Conservation (phyloP, 164 flowering plant genomes). For the Tetracentron sinense region DNA sequence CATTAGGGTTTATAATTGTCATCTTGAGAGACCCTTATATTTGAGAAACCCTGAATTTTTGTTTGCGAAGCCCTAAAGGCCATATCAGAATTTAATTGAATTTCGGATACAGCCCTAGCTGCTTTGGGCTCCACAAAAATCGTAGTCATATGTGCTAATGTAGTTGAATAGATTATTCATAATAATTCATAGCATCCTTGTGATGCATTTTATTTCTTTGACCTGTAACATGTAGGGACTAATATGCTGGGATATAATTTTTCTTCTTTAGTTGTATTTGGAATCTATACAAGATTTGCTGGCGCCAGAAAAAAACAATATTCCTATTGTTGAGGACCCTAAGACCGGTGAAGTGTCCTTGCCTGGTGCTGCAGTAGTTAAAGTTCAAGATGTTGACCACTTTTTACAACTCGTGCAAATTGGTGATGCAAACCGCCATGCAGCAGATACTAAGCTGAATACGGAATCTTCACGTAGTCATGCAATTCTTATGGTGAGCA, state of each 20-base stretch:
- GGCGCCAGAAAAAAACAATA: slow-evolving; percentile 71
- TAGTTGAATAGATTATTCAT: background rate
- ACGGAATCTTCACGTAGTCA: slow-evolving; percentile 95
- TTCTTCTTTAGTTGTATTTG: slow-evolving; percentile 66
- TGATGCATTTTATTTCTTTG: background rate
- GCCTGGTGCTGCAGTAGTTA: slow-evolving; percentile 61
- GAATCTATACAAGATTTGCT: slow-evolving; percentile 87
- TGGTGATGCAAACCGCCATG: slow-evolving; percentile 88
- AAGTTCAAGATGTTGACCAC: slow-evolving; percentile 56
- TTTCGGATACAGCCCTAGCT: no score
- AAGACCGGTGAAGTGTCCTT: slow-evolving; percentile 81
- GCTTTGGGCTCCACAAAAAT: no score
- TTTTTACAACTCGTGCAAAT: slow-evolving; percentile 57
- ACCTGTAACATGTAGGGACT: no score
- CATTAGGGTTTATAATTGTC: no score
- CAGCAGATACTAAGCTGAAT: slow-evolving; percentile 84
- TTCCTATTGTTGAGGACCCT: slow-evolving; percentile 71
- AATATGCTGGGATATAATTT: slow-evolving; percentile 5
- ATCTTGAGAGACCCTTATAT: no score
- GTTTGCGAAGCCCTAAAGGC: no score
- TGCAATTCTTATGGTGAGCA: slow-evolving; percentile 86
- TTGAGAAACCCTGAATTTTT: no score
- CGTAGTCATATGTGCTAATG: no score
- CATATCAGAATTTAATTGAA: no score
- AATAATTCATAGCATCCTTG: no score